A percentile compares a stretch with the other conserved stretches of the same genome.
phyloP scores from a whole-genome alignment of 1,284 basidiomycete genomes.

The Ustilago lituana region DNA sequence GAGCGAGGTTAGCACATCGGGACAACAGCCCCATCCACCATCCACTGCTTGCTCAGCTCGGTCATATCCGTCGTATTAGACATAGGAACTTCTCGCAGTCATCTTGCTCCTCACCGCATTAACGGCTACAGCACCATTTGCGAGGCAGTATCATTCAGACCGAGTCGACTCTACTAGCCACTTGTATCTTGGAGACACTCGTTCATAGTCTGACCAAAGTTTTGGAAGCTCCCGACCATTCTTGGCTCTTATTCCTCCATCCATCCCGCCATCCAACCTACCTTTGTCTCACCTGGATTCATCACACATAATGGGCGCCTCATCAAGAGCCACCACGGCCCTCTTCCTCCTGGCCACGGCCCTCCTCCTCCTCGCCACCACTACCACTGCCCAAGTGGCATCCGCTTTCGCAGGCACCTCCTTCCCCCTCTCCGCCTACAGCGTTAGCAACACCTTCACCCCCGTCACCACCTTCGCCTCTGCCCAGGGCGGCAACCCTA shows the following conservation, averaged over 20 bases:
- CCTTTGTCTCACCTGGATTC: no score
- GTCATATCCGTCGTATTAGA: no score
- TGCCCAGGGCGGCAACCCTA: constrained; percentile 37
- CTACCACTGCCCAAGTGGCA: constrained; percentile 21
- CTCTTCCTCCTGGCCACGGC: constrained; percentile 12
- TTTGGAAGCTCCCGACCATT: no score
- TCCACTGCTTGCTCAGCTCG: no score
- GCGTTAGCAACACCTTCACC: constrained; percentile 40
- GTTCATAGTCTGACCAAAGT: no score
- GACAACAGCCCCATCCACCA: background rate
- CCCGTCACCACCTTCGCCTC: constrained; percentile 46
- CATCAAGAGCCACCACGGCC: constrained; percentile 17
- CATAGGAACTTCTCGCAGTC: no score
- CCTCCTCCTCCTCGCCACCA: constrained; percentile 14
- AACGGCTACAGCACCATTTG: no score
- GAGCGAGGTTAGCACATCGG: no score
- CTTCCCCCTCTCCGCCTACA: constrained; percentile 43
- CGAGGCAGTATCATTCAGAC: no score
- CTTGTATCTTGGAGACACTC: no score
- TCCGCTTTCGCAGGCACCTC: constrained; percentile 34
- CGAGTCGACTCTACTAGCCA: no score
- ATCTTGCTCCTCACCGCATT: no score
- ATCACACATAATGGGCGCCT: constrained; percentile 3
- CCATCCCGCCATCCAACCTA: background rate
- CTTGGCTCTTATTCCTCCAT: background rate